Conservation (phyloP, 495 filamentous ascomycete species). For the Xylaria grammica region DNA sequence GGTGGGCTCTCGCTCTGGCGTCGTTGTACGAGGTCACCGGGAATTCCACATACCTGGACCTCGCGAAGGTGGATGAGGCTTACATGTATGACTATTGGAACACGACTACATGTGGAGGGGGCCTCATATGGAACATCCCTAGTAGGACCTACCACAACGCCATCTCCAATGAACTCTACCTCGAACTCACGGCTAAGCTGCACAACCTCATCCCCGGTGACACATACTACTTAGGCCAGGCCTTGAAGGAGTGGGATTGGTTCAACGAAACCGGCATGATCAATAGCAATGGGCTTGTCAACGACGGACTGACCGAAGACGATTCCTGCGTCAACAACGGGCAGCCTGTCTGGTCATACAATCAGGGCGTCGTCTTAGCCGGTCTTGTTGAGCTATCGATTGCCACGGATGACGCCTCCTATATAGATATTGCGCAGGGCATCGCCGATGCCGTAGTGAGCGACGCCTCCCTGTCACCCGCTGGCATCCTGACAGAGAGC, state of each 20-base stretch:
- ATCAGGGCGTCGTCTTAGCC: slow-evolving; percentile 75
- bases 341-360: slow-evolving; percentile 69
- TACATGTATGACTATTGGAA: slow-evolving; percentile 64
- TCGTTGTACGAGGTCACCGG: slow-evolving; percentile 65
- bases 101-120: slow-evolving; percentile 61
- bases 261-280: slow-evolving; percentile 67
- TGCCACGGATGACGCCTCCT: slow-evolving; percentile 42
- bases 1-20: slow-evolving; percentile 72
- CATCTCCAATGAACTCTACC: slow-evolving; percentile 74
- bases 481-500: slow-evolving; percentile 64
- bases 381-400: slow-evolving; percentile 64
- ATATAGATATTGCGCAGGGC: slow-evolving; percentile 55
- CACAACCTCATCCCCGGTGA: slow-evolving; percentile 62
- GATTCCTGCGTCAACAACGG: slow-evolving; percentile 65
- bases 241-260: slow-evolving; percentile 67
- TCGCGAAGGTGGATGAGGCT: slow-evolving; percentile 61
- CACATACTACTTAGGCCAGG: slow-evolving; percentile 58
- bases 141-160: slow-evolving; percentile 62
- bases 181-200: slow-evolving; percentile 66
- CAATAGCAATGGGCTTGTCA: slow-evolving; percentile 62
- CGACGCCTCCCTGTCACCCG: slow-evolving; percentile 50
- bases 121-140: slow-evolving; percentile 64
- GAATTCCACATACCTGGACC: slow-evolving; percentile 55
- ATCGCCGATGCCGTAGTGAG: slow-evolving; percentile 64
- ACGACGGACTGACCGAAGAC: slow-evolving; percentile 64